These are phyloP conservation scores for Beta macrorhiza DNA, from an alignment of 179 eudicot species.

Conservation along the genomic window DNA sequence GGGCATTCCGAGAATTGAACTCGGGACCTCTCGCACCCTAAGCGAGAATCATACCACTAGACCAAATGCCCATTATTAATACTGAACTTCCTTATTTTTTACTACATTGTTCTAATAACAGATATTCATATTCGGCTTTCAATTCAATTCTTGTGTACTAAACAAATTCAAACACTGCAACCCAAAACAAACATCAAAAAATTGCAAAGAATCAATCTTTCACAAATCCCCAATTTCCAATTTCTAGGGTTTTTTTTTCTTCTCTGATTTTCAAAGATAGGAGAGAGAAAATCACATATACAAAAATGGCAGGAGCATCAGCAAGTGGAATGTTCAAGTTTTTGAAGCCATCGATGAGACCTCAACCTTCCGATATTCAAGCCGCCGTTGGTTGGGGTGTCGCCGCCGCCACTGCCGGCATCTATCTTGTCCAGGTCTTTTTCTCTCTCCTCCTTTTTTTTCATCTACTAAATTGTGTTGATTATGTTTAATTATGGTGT, in stretches of 20 bases:
- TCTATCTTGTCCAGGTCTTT: constrained; percentile 36
- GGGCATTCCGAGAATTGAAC: constrained; percentile 99
- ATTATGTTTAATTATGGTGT: no score
- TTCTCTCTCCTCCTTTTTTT: not conserved
- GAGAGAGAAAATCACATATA: not conserved
- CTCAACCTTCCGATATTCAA: constrained; percentile 29
- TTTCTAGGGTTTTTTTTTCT: not conserved
- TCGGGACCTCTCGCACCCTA: constrained; percentile 99
- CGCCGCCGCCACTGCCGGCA: constrained; percentile 31
- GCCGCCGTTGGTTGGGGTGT: constrained; percentile 46
- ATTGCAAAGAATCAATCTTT: not conserved
- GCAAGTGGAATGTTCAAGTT: constrained; percentile 23
- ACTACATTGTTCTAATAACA: no score
- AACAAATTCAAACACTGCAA: not conserved
- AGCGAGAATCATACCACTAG: constrained; percentile 99
- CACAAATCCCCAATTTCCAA: no score
- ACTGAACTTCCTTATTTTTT: no score
- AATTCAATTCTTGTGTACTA: no score
- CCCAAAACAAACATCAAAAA: not conserved
- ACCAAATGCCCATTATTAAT: constrained; percentile 62
- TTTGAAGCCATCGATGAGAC: constrained; percentile 34
- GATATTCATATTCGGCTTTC: no score
- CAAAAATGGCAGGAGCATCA: constrained; percentile 16
- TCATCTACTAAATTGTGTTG: not conserved
- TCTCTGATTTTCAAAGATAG: not conserved